Conservation (phyloP, 805 yeast genomes). For the Kurtzmaniella fragi region DNA sequence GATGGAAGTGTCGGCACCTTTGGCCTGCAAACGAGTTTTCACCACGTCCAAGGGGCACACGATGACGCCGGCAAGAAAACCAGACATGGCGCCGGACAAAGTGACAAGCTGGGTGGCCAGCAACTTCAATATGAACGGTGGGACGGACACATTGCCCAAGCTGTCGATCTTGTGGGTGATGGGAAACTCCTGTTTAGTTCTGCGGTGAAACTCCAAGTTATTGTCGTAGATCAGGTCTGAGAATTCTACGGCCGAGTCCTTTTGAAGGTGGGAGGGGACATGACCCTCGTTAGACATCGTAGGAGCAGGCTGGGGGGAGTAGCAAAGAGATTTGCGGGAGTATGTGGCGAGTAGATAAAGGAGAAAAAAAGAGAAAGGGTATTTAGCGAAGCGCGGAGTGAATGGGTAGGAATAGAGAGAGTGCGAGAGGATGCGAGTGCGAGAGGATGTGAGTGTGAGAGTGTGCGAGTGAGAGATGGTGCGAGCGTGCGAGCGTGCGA, state of each 20-base stretch:
- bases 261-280: too few relatives aligned
- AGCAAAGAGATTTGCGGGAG: too few relatives aligned
- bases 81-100: constrained; percentile 88
- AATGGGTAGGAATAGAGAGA: too few relatives aligned
- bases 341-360: too few relatives aligned
- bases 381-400: too few relatives aligned
- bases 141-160: constrained; percentile 15
- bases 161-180: constrained; percentile 15
- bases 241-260: constrained; percentile 15
- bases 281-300: too few relatives aligned
- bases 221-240: constrained; percentile 35
- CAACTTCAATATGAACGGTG: constrained; percentile 15
- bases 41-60: constrained; percentile 97
- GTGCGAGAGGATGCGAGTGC: too few relatives aligned
- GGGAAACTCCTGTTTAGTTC: constrained; percentile 15
- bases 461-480: too few relatives aligned
- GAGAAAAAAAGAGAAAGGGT: too few relatives aligned
- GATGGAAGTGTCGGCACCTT: constrained; percentile 41
- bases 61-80: constrained; percentile 78
- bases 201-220: constrained; percentile 28
- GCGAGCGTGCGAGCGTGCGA: too few relatives aligned
- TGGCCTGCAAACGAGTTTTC: constrained; percentile 91
- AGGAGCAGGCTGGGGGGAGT: too few relatives aligned
- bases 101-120: constrained; percentile 62
- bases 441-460: too few relatives aligned